These are phyloP conservation scores for Verticillium nonalfalfae DNA, from an alignment of 2,329 filamentous ascomycete genomes.

Conservation along the genomic window DNA sequence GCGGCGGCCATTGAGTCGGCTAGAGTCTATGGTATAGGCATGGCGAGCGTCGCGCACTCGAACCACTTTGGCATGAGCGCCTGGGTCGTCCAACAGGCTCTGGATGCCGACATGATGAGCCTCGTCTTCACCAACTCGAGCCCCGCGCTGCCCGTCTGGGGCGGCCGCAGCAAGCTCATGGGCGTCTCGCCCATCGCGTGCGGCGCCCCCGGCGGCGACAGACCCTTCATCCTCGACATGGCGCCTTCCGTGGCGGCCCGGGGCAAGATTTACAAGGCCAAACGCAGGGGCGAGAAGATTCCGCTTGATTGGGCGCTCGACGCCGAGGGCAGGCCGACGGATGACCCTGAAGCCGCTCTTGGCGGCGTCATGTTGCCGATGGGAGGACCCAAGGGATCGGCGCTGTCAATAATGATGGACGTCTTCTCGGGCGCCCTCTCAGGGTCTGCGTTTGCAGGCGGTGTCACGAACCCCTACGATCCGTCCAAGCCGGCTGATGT, in stretches of 20 bases:
- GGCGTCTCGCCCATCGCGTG: constrained; percentile 71
- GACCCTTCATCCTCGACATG: constrained; percentile 71
- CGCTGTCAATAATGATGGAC: constrained; percentile 79
- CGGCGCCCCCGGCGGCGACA: constrained; percentile 59
- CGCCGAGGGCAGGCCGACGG: constrained; percentile 59
- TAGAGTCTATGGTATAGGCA: constrained; percentile 60
- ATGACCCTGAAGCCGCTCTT: constrained; percentile 65
- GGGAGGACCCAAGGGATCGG: constrained; percentile 78
- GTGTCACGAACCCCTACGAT: constrained; percentile 73
- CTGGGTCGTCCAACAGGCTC: constrained; percentile 71
- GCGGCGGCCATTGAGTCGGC: constrained; percentile 61
- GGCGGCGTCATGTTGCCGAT: constrained; percentile 80
- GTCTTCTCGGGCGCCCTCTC: constrained; percentile 77
- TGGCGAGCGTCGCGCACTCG: constrained; percentile 68
- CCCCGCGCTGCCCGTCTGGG: constrained; percentile 66
- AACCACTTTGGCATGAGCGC: constrained; percentile 84
- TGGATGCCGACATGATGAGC: constrained; percentile 65
- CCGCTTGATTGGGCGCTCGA: constrained; percentile 71
- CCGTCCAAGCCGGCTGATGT: constrained; percentile 62
- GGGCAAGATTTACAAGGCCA: constrained; percentile 69
- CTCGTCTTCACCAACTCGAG: constrained; percentile 68
- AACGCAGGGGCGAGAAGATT: constrained; percentile 62
- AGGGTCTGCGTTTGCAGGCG: constrained; percentile 70
- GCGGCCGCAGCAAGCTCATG: constrained; percentile 61
- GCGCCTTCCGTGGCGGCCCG: constrained; percentile 62